These are phyloP conservation scores for Talaromyces sp. DNA, from an alignment of 2,329 filamentous ascomycete genomes.

Conservation along the genomic window DNA sequence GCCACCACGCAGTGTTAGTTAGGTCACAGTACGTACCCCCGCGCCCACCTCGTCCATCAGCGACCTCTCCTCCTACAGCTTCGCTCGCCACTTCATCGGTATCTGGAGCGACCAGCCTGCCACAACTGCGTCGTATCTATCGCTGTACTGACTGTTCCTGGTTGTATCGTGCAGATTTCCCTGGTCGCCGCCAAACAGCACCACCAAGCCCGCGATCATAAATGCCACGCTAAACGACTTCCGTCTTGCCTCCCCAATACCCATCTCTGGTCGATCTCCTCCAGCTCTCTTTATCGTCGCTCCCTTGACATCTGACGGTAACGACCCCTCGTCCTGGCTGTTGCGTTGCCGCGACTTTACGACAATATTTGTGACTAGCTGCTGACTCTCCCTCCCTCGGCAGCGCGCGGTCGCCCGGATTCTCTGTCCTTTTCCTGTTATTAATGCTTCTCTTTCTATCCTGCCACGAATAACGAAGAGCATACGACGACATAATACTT, in stretches of 20 bases:
- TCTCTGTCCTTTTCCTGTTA: conserved; percentile 10
- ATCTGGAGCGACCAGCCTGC: not conserved
- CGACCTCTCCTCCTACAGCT: not conserved
- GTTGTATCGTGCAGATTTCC: not conserved
- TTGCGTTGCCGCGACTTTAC: not conserved
- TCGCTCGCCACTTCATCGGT: not conserved
- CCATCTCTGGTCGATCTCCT: conserved; percentile 11
- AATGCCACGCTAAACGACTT: not conserved
- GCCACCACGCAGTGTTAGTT: not conserved
- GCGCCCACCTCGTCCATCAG: not conserved
- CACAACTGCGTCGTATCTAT: not conserved
- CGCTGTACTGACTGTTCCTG: not conserved
- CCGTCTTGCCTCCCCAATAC: not conserved
- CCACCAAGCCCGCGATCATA: not conserved
- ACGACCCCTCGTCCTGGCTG: conserved; percentile 11
- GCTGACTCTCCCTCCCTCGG: conserved; percentile 14
- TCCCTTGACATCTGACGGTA: conserved; percentile 29
- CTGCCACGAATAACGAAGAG: conserved; percentile 13
- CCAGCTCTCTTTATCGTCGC: conserved; percentile 21
- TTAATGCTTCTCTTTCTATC: conserved; percentile 13
- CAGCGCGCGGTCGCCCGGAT: conserved; percentile 24
- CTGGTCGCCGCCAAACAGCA: not conserved
- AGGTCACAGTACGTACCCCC: not conserved
- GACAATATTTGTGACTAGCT: not conserved
- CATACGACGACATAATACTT: conserved; percentile 10